Percentiles rank a stretch among this genome's conserved stretches.
phyloP scores from a whole-genome alignment of 1,139 yeast species.

The Taiozyma onychis region DNA sequence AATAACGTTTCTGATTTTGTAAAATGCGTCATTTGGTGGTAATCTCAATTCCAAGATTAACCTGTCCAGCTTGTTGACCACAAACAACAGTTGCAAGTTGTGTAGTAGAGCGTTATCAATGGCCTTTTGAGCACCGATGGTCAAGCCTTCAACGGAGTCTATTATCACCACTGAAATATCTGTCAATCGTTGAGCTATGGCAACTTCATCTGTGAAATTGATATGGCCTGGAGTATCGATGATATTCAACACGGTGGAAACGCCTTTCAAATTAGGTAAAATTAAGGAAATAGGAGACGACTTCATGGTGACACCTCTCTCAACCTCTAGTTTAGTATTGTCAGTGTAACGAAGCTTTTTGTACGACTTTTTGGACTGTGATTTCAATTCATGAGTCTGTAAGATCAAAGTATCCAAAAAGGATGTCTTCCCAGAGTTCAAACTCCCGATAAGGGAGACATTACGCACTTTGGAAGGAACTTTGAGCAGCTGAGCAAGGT shows the following conservation, averaged over 20 bases:
- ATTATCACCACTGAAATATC: slow-evolving; percentile 69
- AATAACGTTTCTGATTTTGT: slow-evolving; percentile 57
- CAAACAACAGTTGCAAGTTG: slow-evolving; percentile 49
- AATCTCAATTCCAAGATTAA: slow-evolving; percentile 69
- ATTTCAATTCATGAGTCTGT: slow-evolving; percentile 50
- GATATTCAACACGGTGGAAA: slow-evolving; percentile 55
- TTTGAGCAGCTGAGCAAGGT: slow-evolving; percentile 43
- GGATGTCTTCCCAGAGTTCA: slow-evolving; percentile 87
- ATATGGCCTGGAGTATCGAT: slow-evolving; percentile 92
- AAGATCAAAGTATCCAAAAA: slow-evolving; percentile 63
- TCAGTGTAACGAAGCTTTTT: slow-evolving; percentile 61
- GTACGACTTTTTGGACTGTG: slow-evolving; percentile 24
- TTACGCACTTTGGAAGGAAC: slow-evolving; percentile 69
- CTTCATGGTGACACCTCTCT: slow-evolving; percentile 66
- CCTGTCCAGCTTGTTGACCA: slow-evolving; percentile 82
- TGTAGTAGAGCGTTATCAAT: slow-evolving; percentile 44
- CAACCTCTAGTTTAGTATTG: slow-evolving; percentile 60
- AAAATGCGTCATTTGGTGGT: slow-evolving; percentile 69
- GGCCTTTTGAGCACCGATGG: slow-evolving; percentile 43
- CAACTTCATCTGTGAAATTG: slow-evolving; percentile 72
- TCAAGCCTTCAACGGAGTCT: slow-evolving; percentile 84
- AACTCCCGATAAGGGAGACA: slow-evolving; percentile 74
- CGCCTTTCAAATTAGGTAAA: slow-evolving; percentile 48
- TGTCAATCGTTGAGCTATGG: slow-evolving; percentile 48
- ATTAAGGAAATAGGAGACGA: slow-evolving; percentile 59